Evolutionary conservation across 768 basidiomycete genomes (phyloP).

Genomic region (Termitomyces sp.): DNA sequence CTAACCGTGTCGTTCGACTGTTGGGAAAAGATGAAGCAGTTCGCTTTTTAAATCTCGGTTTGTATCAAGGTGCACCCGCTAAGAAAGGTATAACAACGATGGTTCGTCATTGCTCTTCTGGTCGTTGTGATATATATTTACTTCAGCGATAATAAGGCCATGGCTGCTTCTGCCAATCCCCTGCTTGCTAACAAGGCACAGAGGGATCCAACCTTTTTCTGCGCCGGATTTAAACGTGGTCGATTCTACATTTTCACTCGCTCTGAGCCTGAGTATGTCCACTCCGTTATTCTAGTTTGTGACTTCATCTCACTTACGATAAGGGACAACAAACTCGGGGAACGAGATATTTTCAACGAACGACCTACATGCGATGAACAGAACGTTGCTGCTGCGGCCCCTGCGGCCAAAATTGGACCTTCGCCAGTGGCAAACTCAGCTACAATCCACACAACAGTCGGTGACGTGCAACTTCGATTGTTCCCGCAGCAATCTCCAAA

Average conservation of each 20-base stretch:
- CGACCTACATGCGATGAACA: constrained; percentile 95
- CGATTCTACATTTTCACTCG: constrained; percentile 96
- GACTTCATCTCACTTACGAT: not conserved
- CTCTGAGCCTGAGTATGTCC: constrained; percentile 78
- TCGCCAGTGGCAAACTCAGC: constrained; percentile 74
- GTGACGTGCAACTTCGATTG: constrained; percentile 84
- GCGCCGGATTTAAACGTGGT: constrained; percentile 87
- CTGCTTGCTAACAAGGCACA: constrained; percentile 80
- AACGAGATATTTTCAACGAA: constrained; percentile 98
- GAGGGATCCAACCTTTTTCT: constrained; percentile 88
- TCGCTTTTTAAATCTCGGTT: constrained; percentile 78
- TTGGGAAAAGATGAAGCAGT: constrained; percentile 93
- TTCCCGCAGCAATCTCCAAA: constrained; percentile 91
- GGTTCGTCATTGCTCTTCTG: constrained; percentile 33
- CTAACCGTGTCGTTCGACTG: constrained; percentile 84
- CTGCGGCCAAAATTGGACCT: constrained; percentile 44
- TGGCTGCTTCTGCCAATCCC: constrained; percentile 95
- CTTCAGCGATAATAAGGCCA: constrained; percentile 47
- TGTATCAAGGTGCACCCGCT: constrained; percentile 93
- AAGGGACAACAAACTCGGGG: constrained; percentile 81
- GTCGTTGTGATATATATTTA: not conserved
- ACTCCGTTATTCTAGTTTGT: not conserved
- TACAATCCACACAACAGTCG: constrained; percentile 92
- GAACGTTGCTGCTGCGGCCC: constrained; percentile 65
- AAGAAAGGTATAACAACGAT: constrained; percentile 81